Conservation (phyloP, 108 stramenopile genomes). For the Fragilaria radians region DNA sequence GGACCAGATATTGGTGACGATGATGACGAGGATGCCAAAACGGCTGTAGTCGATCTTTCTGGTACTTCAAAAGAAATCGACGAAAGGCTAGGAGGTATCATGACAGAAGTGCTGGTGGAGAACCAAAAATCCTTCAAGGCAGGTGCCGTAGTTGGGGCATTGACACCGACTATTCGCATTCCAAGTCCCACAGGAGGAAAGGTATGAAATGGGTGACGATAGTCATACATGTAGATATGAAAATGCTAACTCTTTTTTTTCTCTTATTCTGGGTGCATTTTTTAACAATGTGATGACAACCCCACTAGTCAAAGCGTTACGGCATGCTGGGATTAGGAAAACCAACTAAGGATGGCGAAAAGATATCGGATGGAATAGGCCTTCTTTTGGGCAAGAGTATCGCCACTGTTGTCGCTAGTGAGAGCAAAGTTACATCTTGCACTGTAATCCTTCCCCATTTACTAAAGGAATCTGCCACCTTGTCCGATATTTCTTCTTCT, state of each 20-base stretch:
- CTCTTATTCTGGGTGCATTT: constrained; percentile 3
- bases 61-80: constrained; percentile 60
- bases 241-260: constrained; percentile 1
- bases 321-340: constrained; percentile 61
- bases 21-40: constrained; percentile 42
- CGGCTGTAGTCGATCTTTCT: constrained; percentile 35
- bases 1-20: constrained; percentile 37
- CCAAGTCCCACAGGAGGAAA: constrained; percentile 18
- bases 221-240: neutral
- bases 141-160: constrained; percentile 63
- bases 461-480: constrained; percentile 5
- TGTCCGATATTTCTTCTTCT: constrained; percentile 6
- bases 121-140: constrained; percentile 77
- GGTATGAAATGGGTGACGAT: constrained; percentile 7
- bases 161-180: constrained; percentile 53
- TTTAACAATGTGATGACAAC: neutral
- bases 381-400: constrained; percentile 47
- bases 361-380: constrained; percentile 18
- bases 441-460: constrained; percentile 45
- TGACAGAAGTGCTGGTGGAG: constrained; percentile 55
- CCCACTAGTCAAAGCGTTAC: constrained; percentile 38
- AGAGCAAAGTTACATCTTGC: constrained; percentile 58
- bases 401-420: constrained; percentile 56
- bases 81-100: constrained; percentile 51
- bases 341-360: constrained; percentile 24